Evolutionary conservation across 208 protist genomes (phyloP), one percentile per base, ranked within the genome.

Genomic region (Trypanosoma vivax): DNA sequence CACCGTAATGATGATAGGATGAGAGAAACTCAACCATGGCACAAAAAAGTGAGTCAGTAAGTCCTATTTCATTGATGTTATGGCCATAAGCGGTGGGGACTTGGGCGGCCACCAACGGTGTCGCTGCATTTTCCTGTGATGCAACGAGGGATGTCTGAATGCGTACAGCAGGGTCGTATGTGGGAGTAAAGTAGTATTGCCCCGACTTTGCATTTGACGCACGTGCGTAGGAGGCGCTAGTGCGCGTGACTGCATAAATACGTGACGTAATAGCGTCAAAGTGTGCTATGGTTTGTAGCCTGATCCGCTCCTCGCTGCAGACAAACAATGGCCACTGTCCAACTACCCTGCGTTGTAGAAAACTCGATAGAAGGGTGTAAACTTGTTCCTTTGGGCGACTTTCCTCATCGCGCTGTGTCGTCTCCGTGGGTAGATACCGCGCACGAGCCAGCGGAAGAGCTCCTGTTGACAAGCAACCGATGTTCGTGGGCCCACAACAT

Each of bases 401-500:
- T 14, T 60, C 59, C 35, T 60, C 65, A n/a, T 63, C 56, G 1
- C 58, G 48, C 23, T 79, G 67, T 37, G 50, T 45, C 5, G 60
- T 48, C 11, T 47, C 38, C 0, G 55, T 46, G 6, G 25, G 58
- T 25, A 63, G 33, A 48, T 70, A 57, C 16, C 59, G 52, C 55
- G 50, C 1, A 52, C 41, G 13, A 61, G 56, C 52, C 58, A 64
- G 11, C 48, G 49, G 45, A 75, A 63, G 16, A 67, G 49, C 6
- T 74, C 61, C 31, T 41, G 30, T 9, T 66, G 65, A 62, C 38
- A 70, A 45, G 0, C 5, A 16, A 37, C 7, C 14, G 57, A 56
- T 24, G 64, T 52, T 65, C 68, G 70, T 21, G 62, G 56, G 16
- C 65, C 29, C 5, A 78, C 56, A 1, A 70, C 74, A 16, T 46